Base-by-base conservation (phyloP, 225 moss, liverwort and hornwort genomes). In the Asterella californica region DNA sequence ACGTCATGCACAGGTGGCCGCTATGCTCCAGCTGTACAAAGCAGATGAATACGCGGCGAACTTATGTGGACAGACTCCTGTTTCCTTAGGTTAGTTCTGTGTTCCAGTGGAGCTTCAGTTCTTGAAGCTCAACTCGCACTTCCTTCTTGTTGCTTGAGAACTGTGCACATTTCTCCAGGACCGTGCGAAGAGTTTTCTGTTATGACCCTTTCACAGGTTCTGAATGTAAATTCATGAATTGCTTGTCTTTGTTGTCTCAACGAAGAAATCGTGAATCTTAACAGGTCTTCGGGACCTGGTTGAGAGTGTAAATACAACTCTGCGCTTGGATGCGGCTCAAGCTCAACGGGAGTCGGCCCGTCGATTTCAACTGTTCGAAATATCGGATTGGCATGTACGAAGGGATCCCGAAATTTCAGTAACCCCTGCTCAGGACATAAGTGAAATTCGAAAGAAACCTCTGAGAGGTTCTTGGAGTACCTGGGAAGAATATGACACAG, bases 1-100 rank as follows among this genome's bases (percentile, higher is more conserved):
- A 69, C 88, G 90, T 54, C 94, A 96, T 89, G 90, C 86, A 76
- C 84, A 90, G 82, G 90, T 94, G 75, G 90, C 92, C 75, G 83
- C 86, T 77, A 84, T 90, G 79, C 86, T 96, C 76, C 88, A 87
- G 83, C 87, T 92, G 48, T 96, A 94, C 85, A 90, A 89, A 73
- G 88, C 96, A 75, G 94, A 96, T 87, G 88, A 90, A 74, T 89
- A 96, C 89, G 86, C 88, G 75, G 65, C 85, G 63, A 96, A 96
- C 77, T 85, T 86, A 49, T 94, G 86, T 84, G 92, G 88, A 48
- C 91, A 96, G 87, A 90, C 96, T 77, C 94, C 96, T 75, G 85
- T 96, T 24, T 88, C 96, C 79, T 87, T 96, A 33, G 96, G 96
- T 96, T 70, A 87, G 87, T 72, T 53, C 34, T 27, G 19, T 5